Conservation (phyloP, 2,329 filamentous ascomycete species). For the Phyllosticta citrichinensis region DNA sequence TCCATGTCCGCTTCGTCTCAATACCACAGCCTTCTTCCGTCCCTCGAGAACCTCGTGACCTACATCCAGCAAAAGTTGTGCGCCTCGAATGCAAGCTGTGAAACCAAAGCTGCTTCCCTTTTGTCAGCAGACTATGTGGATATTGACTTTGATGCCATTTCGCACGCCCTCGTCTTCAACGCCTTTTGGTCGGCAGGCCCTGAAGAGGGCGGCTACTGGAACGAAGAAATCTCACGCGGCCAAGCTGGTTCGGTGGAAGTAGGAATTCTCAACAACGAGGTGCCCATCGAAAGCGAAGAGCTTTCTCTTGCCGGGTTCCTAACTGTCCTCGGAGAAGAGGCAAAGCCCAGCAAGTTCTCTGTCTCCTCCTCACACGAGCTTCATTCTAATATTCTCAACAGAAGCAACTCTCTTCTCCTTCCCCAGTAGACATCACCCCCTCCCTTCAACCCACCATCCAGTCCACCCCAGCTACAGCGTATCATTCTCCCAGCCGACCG, state of each 20-base stretch:
- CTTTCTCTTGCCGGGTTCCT: conserved; percentile 70
- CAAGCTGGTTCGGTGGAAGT: conserved; percentile 58
- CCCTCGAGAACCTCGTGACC: conserved; percentile 44
- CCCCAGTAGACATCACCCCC: conserved; percentile 63
- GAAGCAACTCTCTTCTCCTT: conserved; percentile 76
- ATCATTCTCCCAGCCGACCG: conserved; percentile 59
- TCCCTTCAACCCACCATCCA: conserved; percentile 26
- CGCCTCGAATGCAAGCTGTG: conserved; percentile 40
- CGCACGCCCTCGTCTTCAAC: conserved; percentile 54
- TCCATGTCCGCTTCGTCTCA: conserved; percentile 52
- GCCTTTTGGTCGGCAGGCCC: conserved; percentile 46
- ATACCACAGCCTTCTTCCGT: conserved; percentile 57
- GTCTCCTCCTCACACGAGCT: background rate
- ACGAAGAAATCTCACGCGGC: conserved; percentile 29
- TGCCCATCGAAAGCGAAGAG: conserved; percentile 58
- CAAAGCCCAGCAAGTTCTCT: conserved; percentile 47
- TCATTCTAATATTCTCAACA: conserved; percentile 12
- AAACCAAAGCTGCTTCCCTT: conserved; percentile 37
- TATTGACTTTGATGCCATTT: conserved; percentile 63
- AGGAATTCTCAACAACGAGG: conserved; percentile 62
- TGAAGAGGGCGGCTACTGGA: conserved; percentile 8
- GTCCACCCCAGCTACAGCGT: conserved; percentile 53
- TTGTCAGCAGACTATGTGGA: conserved; percentile 56
- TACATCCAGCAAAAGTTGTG: conserved; percentile 48
- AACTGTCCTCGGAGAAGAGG: conserved; percentile 66